Evolutionary conservation across 164 flowering plant species (phyloP), one percentile per base, ranked within the genome.

Genomic region (Chloranthus sessilifolius): DNA sequence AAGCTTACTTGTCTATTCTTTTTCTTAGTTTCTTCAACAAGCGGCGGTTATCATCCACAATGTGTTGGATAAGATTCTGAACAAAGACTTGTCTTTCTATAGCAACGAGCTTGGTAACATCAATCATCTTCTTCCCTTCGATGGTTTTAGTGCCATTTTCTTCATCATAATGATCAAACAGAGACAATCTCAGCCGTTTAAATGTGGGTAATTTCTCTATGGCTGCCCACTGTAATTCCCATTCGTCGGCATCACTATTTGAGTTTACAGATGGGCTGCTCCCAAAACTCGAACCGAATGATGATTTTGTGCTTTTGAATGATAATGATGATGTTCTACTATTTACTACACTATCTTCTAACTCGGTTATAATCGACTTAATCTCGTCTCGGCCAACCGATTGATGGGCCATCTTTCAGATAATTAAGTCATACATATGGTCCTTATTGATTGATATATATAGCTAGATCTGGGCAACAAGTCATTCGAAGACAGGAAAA

Each of bases 21-120:
- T 64, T 44, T 64, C 81, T 70, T 1, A 73, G 63, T 46, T 82
- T 81, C 49, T 48, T 64, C 70, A 83, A 49, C 56, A 83, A 50
- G 7, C 53, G 67, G 22, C 72, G 83, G 41, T 80, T 83, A 50
- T 87, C 95, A 28, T 74, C 59, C 53, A 80, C 85, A 50, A 82
- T 71, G 55, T 82, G 79, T 16, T 69, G 75, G 70, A 87, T 78
- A 58, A 86, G 85, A 55, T 76, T 78, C 53, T 71, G 72, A 2
- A 75, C 59, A 59, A 75, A 63, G 59, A 72, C 14, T 39, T 59
- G 78, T 41, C 75, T 52, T 31, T 86, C 83, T 2, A 19, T n/a
- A 38, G 79, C 72, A 59, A 74, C 76, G 58, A 83, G 74, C 69
- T 73, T 65, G 15, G 74, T 53, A 21, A 75, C 79, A 50, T 74